phyloP scores from a whole-genome alignment of 2,329 filamentous ascomycete genomes.

The Curvularia spicifera region DNA sequence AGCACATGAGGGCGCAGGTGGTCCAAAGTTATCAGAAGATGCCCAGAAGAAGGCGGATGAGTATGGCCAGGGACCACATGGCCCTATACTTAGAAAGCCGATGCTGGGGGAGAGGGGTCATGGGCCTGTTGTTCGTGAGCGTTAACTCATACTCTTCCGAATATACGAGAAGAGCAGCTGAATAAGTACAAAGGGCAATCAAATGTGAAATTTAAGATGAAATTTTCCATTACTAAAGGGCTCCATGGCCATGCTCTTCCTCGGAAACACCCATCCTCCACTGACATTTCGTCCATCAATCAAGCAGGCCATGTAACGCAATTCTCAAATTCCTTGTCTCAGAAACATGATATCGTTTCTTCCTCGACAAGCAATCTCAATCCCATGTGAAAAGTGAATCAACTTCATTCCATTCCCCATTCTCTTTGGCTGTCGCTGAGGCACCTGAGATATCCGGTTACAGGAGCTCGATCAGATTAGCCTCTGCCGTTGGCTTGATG shows the following conservation, averaged over 20 bases:
- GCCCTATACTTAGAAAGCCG: conserved; percentile 25
- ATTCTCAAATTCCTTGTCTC: background rate
- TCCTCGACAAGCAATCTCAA: background rate
- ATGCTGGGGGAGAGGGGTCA: conserved; percentile 39
- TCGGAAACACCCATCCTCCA: background rate
- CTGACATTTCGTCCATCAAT: background rate
- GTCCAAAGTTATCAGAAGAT: background rate
- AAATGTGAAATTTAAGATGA: background rate
- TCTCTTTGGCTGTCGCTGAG: background rate
- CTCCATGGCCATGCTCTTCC: background rate
- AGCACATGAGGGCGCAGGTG: background rate
- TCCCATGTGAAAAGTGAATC: background rate
- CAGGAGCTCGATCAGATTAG: conserved; percentile 3
- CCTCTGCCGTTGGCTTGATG: too few species aligned
- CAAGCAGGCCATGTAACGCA: background rate
- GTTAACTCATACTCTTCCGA: background rate
- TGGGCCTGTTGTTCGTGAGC: conserved; percentile 30
- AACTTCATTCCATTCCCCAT: background rate
- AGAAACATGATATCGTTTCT: background rate
- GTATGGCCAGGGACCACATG: conserved; percentile 15
- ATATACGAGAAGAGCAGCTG: background rate
- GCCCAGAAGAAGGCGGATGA: conserved; percentile 10
- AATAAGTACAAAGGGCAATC: background rate
- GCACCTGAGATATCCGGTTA: too few species aligned
- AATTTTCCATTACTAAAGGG: background rate